Evolutionary conservation across 768 basidiomycete genomes (phyloP), one percentile per base, ranked within the genome.

Genomic region (Boletus vermiculosoides): DNA sequence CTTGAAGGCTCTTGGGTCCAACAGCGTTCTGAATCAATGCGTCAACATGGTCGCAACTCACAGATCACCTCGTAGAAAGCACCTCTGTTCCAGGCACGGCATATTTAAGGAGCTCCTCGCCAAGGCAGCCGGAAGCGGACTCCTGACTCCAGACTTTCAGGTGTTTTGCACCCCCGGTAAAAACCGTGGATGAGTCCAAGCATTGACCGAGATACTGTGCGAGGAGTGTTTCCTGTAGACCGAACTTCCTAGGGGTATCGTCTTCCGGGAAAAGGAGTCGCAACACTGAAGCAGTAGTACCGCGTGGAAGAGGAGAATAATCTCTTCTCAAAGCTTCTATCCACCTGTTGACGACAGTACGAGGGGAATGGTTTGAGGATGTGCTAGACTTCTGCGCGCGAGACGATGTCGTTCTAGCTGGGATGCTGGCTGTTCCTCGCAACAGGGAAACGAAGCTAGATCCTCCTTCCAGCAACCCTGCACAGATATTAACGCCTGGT

Each of bases 201-300:
- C 77, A 76, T 20, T 83, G 74, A 1, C 77, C 76, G 0, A 95
- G 74, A 30, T 78, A 69, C 12, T 72, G 67, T 1, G 80, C 78
- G 20, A 95, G 77, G 34, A 73, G 78, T 15, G 76, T 73, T 73
- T 94, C 92, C 67, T 88, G 83, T 65, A 94, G 76, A 34, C 84
- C 83, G 63, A 87, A 95, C 68, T 84, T 83, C 23, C 94, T 78
- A 16, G 80, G 71, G 1, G 74, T 63, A 57, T 94, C 91, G 55
- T 92, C 85, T 58, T 94, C 86, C 0, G 94, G 93, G 66, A 94
- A 95, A n/a, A 96, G 74, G 5, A 94, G 71, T 8, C 84, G 82
- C 63, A 95, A 86, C 31, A 92, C 71, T 6, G 80, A 78, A 15
- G 78, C 75, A 10, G 85, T 83, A 0, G 83, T 85, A 5, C 80